A percentile compares a stretch with the other conserved stretches of the same genome.
phyloP scores from a whole-genome alignment of 2,329 filamentous ascomycete species.

The Epichloe glyceriae region DNA sequence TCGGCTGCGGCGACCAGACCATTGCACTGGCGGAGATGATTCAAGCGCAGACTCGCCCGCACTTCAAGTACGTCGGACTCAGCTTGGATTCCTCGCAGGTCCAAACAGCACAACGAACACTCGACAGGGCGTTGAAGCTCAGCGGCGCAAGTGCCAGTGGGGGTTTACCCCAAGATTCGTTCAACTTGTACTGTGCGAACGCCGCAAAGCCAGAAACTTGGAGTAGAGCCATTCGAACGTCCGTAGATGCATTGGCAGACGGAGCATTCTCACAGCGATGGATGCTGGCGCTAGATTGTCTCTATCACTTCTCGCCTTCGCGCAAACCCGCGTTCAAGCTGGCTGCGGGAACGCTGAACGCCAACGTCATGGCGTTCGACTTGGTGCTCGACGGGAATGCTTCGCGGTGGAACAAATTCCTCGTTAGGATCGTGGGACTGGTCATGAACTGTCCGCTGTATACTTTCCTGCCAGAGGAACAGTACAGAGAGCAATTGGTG shows the following conservation, averaged over 20 bases:
- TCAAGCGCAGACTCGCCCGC: constrained; percentile 9
- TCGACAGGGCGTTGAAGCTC: constrained; percentile 13
- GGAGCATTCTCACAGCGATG: constrained; percentile 24
- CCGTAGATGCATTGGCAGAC: constrained; percentile 16
- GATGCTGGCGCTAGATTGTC: constrained; percentile 41
- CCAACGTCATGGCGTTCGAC: constrained; percentile 43
- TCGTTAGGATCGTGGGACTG: constrained; percentile 29
- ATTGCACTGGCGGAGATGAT: constrained; percentile 27
- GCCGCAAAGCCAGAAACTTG: constrained; percentile 34
- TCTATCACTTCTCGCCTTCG: constrained; percentile 45
- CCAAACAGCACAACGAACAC: constrained; percentile 19
- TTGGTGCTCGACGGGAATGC: constrained; percentile 27
- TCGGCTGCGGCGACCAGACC: constrained; percentile 47
- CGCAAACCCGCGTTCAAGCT: constrained; percentile 31
- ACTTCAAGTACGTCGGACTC: constrained; percentile 37
- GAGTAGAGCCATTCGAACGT: constrained; percentile 14
- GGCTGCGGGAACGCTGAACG: constrained; percentile 26
- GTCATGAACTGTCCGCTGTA: constrained; percentile 33
- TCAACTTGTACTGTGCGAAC: constrained; percentile 33
- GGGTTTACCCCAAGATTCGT: constrained; percentile 2
- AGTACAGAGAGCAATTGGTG: constrained; percentile 32
- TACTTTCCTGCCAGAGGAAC: constrained; percentile 32
- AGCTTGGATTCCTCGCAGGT: constrained; percentile 36
- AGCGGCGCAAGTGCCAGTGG: background rate
- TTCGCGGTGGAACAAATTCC: constrained; percentile 15